A percentile compares a stretch with the other conserved stretches of the same genome.
These are phyloP conservation scores for Paraphoma chrysanthemicola DNA, from an alignment of 2,329 filamentous ascomycete species.

Conservation along the genomic window DNA sequence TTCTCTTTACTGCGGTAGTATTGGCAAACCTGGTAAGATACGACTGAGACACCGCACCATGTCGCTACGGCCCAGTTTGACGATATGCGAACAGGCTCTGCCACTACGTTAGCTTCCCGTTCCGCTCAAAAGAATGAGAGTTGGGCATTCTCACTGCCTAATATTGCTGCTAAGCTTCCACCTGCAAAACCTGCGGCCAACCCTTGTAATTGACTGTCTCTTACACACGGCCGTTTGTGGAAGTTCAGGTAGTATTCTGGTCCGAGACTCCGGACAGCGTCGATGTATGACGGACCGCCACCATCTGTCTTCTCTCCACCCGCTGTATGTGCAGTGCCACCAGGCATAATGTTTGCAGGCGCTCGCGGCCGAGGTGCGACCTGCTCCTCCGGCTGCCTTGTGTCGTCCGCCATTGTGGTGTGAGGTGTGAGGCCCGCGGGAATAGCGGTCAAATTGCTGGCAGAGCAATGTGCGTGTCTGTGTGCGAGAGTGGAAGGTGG, in stretches of 20 bases:
- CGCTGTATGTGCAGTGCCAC: constrained; percentile 65
- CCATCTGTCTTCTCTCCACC: constrained; percentile 57
- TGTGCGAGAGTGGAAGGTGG: not conserved
- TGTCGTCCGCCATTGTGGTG: constrained; percentile 55
- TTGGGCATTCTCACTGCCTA: constrained; percentile 67
- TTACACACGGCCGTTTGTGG: constrained; percentile 81
- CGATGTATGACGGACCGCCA: constrained; percentile 52
- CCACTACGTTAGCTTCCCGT: constrained; percentile 18
- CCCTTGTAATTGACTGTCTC: constrained; percentile 81
- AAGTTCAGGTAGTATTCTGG: constrained; percentile 73
- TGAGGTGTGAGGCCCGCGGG: constrained; percentile 15
- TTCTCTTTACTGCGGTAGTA: constrained; percentile 75
- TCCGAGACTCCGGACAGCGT: constrained; percentile 73
- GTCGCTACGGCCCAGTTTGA: constrained; percentile 86
- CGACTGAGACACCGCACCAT: constrained; percentile 73
- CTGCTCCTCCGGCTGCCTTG: constrained; percentile 41
- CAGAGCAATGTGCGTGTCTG: not conserved
- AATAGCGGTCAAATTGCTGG: not conserved
- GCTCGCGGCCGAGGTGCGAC: constrained; percentile 28
- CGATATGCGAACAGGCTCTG: constrained; percentile 68
- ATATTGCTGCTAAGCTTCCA: constrained; percentile 75
- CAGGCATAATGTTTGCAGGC: constrained; percentile 55
- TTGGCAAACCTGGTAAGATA: constrained; percentile 85
- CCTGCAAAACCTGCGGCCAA: constrained; percentile 80
- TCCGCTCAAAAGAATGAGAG: not conserved